Conservation (phyloP, 257 asterid species). For the Henckelia pumila region DNA sequence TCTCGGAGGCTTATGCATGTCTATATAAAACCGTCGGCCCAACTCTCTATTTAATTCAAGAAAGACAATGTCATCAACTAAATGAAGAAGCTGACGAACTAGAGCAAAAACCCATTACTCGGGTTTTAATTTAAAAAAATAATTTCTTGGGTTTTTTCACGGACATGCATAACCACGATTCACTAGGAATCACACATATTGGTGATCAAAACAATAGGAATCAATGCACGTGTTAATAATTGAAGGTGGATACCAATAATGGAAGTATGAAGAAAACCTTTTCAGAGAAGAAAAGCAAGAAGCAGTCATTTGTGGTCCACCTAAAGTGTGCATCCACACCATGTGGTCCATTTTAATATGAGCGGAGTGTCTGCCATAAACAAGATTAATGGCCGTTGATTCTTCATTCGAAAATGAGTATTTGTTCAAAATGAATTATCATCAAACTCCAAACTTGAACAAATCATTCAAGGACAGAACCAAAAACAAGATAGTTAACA, state of each 20-base stretch:
- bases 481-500: neutral
- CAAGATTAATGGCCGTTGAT: constrained; percentile 9
- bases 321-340: constrained; percentile 35
- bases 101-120: neutral
- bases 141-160: constrained; percentile 15
- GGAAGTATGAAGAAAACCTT: constrained; percentile 38
- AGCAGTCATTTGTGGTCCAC: constrained; percentile 52
- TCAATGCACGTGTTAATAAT: constrained; percentile 28
- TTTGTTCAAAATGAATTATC: constrained; percentile 2
- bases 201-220: constrained; percentile 20
- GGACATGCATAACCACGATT: constrained; percentile 13
- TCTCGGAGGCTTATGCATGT: neutral
- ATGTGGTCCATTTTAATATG: constrained; percentile 45
- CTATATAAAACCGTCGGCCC: neutral
- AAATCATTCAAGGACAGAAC: neutral
- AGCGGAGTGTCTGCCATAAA: constrained; percentile 15
- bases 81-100: neutral
- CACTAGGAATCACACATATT: constrained; percentile 6
- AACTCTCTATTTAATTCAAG: neutral
- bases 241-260: constrained; percentile 29
- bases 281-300: constrained; percentile 28
- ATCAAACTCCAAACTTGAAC: constrained; percentile 9
- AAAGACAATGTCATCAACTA: neutral
- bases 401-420: neutral
- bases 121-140: constrained; percentile 10